Percentiles rank a stretch among this genome's conserved stretches.
phyloP scores from a whole-genome alignment of 306 rosid species.

The Quercus parvula region DNA sequence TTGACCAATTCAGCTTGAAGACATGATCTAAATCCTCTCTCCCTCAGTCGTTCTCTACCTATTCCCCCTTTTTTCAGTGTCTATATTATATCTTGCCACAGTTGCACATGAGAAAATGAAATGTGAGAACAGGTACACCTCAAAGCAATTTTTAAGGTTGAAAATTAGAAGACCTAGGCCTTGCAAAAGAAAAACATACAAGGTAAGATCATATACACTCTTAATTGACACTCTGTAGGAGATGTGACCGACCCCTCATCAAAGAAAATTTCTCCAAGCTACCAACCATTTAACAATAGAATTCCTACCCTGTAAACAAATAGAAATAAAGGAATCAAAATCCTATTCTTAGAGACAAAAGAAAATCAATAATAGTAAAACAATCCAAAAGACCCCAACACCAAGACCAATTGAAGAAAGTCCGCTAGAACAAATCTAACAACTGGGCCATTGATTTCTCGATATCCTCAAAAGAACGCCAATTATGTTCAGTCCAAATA shows the following conservation, averaged over 20 bases:
- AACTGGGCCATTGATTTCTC: no score
- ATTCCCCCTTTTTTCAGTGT: background rate
- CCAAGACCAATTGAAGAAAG: no score
- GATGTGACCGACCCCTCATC: background rate
- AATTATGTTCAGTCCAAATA: rapidly evolving
- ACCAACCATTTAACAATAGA: background rate
- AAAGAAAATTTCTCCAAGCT: background rate
- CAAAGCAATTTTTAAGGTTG: background rate
- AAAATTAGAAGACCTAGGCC: background rate
- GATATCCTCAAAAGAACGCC: no score
- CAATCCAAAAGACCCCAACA: no score
- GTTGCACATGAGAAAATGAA: background rate
- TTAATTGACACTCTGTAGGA: background rate
- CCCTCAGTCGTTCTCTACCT: no score
- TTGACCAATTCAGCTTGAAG: background rate
- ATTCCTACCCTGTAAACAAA: background rate
- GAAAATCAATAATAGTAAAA: no score
- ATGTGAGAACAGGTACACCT: background rate
- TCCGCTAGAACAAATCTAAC: no score
- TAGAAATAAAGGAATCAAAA: no score
- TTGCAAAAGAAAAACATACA: background rate
- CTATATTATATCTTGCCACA: background rate
- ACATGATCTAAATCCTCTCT: no score
- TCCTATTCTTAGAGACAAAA: no score
- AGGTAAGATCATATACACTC: background rate